phyloP scores from a whole-genome alignment of 2,329 filamentous ascomycete species.

The Coniella lustricola region DNA sequence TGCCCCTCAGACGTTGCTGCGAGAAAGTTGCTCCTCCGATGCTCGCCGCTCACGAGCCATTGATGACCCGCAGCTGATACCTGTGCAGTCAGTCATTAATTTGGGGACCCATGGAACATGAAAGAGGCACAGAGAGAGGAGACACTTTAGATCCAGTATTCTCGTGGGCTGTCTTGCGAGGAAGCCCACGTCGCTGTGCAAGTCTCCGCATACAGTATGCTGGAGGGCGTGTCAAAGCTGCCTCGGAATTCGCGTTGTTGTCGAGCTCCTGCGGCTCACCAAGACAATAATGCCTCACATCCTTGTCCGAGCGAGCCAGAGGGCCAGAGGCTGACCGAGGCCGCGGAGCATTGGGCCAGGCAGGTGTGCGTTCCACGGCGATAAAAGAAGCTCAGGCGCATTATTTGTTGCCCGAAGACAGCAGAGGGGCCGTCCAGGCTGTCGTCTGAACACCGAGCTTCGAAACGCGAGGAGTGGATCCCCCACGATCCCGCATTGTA shows the following conservation, averaged over 20 bases:
- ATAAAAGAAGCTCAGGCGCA: background rate
- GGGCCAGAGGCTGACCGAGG: background rate
- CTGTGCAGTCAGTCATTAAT: too few relatives aligned
- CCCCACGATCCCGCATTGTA: background rate
- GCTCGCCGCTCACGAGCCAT: background rate
- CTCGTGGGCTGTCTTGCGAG: too few relatives aligned
- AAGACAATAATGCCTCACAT: too few relatives aligned
- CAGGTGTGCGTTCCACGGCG: background rate
- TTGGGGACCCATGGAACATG: too few relatives aligned
- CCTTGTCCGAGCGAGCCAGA: background rate
- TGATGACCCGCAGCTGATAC: too few relatives aligned
- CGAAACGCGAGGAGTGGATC: slow-evolving; percentile 18
- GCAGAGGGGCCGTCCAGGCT: background rate
- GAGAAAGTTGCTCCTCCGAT: slow-evolving; percentile 1
- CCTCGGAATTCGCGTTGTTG: background rate
- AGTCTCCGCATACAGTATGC: too few relatives aligned
- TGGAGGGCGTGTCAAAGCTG: background rate
- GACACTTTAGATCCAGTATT: too few relatives aligned
- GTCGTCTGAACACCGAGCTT: slow-evolving; percentile 9
- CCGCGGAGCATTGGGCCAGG: background rate
- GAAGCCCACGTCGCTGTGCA: background rate
- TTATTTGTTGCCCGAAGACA: background rate
- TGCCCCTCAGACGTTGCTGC: slow-evolving; percentile 1
- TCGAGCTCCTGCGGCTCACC: too few relatives aligned
- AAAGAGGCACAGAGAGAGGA: too few relatives aligned